Conservation (phyloP, 768 basidiomycete species). For the Termitomyces sp. region DNA sequence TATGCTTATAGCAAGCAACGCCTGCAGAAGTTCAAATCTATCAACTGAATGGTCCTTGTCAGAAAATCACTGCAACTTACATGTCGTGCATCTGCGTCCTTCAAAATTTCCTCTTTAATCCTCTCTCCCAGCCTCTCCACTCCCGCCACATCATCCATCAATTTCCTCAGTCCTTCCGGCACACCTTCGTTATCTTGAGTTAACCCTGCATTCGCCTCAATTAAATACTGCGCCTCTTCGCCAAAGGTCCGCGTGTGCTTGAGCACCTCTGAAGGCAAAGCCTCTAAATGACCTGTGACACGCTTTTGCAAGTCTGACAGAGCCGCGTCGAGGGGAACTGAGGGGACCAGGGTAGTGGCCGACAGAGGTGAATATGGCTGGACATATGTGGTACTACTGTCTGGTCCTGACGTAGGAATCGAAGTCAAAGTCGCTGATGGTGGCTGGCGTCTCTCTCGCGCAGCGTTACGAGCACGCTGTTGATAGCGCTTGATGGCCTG, state of each 20-base stretch:
- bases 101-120: constrained; percentile 28
- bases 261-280: constrained; percentile 28
- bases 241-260: constrained; percentile 25
- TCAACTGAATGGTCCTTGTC: not conserved
- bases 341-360: not conserved
- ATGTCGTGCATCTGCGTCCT: constrained; percentile 28
- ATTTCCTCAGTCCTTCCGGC: constrained; percentile 25
- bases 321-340: constrained; percentile 6
- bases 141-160: constrained; percentile 31
- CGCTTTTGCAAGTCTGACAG: constrained; percentile 16
- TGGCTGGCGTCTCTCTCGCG: not conserved
- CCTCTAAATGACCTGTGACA: constrained; percentile 24
- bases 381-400: constrained; percentile 4
- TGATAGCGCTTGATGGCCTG: constrained; percentile 43
- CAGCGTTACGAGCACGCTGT: constrained; percentile 3
- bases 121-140: constrained; percentile 27
- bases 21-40: constrained; percentile 14
- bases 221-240: constrained; percentile 29
- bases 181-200: constrained; percentile 13
- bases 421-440: not conserved
- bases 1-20: constrained; percentile 29
- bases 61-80: constrained; percentile 15
- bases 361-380: constrained; percentile 1
- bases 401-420: not conserved
- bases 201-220: constrained; percentile 16